phyloP scores from a whole-genome alignment of 495 filamentous ascomycete species.

The Podospora anserina region DNA sequence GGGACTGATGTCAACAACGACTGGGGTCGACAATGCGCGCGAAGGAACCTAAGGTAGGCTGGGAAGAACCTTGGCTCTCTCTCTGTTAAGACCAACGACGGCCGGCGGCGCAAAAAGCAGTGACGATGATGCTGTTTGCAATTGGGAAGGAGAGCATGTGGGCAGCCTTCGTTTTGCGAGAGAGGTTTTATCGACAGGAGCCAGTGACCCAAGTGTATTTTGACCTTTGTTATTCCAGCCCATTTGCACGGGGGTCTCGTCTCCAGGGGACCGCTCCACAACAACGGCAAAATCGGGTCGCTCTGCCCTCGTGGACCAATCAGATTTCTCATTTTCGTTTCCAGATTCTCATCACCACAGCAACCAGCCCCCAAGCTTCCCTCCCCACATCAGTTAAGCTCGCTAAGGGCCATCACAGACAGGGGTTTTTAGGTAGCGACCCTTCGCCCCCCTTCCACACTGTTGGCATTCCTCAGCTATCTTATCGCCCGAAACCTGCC shows the following conservation, averaged over 20 bases:
- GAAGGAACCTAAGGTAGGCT: neutral
- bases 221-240: constrained; percentile 11
- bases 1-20: neutral
- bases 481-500: constrained; percentile 8
- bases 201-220: constrained; percentile 12
- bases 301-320: neutral
- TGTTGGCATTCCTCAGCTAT: constrained; percentile 1
- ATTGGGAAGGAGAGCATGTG: constrained; percentile 21
- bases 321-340: neutral
- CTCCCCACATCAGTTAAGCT: neutral
- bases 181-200: constrained; percentile 19
- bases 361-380: constrained; percentile 6
- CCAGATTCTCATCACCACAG: constrained; percentile 3
- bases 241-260: constrained; percentile 7
- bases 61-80: neutral
- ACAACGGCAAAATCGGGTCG: constrained; percentile 9
- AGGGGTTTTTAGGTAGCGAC: neutral
- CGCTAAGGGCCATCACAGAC: neutral
- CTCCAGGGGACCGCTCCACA: constrained; percentile 9
- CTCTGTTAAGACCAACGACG: neutral
- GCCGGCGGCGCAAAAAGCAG: neutral
- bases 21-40: neutral
- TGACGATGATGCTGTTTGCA: constrained; percentile 15
- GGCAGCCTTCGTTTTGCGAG: constrained; percentile 7
- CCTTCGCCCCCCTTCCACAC: neutral